Evolutionary conservation across 225 moss, liverwort and hornwort genomes (phyloP).

Genomic region (Asterella californica): DNA sequence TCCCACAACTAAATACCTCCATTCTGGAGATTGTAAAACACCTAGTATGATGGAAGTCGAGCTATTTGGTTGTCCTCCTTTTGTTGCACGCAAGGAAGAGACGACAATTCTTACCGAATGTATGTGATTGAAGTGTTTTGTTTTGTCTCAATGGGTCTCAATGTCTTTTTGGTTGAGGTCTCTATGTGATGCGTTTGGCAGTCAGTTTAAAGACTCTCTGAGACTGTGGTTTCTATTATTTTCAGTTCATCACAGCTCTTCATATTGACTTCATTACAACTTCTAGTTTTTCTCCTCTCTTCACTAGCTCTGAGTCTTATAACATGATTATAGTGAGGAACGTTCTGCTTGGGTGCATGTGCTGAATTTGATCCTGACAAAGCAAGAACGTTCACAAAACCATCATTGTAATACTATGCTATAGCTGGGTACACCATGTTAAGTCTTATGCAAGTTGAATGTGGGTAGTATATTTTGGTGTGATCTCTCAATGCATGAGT

Average conservation of each 20-base stretch:
- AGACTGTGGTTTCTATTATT: not conserved
- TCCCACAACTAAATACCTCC: too few relatives aligned
- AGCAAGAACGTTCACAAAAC: not conserved
- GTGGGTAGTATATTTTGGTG: too few relatives aligned
- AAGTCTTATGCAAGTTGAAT: not conserved
- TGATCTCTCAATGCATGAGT: not conserved
- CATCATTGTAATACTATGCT: not conserved
- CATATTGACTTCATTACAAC: not conserved
- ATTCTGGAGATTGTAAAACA: not conserved
- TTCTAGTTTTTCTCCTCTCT: not conserved
- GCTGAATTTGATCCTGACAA: not conserved
- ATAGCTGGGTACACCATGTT: not conserved
- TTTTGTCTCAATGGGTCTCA: not conserved
- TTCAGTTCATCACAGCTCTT: not conserved
- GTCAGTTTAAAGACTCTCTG: slow-evolving; percentile 5
- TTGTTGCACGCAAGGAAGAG: slow-evolving; percentile 2
- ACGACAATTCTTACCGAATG: not conserved
- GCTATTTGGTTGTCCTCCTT: slow-evolving; percentile 7
- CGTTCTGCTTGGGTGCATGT: not conserved
- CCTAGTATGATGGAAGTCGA: slow-evolving; percentile 17
- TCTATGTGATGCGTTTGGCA: not conserved
- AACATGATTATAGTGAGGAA: not conserved
- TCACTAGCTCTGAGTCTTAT: not conserved
- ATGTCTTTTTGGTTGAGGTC: not conserved
- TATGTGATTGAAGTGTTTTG: slow-evolving; percentile 12